phyloP scores from a whole-genome alignment of 768 basidiomycete genomes.

The Atractiella rhizophila region DNA sequence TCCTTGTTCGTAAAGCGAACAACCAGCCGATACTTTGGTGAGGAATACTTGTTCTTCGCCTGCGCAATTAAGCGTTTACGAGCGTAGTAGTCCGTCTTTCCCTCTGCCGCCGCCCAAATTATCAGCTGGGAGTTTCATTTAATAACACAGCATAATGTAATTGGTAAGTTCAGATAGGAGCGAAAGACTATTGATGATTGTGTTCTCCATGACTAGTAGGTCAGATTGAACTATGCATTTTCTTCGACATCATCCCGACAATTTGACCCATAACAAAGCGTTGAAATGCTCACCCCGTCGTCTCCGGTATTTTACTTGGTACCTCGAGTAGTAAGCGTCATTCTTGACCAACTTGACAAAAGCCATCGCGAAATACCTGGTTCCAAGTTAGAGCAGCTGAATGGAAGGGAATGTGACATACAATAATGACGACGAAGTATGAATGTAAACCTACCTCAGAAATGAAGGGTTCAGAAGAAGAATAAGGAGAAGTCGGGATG shows the following conservation, averaged over 20 bases:
- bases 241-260: constrained; percentile 6
- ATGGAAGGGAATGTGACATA: no score
- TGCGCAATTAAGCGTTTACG: constrained; percentile 89
- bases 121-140: not conserved
- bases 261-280: not conserved
- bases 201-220: not conserved
- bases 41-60: constrained; percentile 99
- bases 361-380: constrained; percentile 37
- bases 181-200: constrained; percentile 8
- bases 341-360: constrained; percentile 96
- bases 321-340: constrained; percentile 40
- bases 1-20: constrained; percentile 97
- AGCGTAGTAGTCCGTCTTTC: constrained; percentile 98
- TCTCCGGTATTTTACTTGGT: constrained; percentile 95
- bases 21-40: constrained; percentile 92
- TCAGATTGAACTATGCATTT: constrained; percentile 10
- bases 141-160: no score
- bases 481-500: no score
- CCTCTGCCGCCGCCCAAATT: constrained; percentile 30
- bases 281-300: constrained; percentile 22
- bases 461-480: no score
- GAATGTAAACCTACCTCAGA: no score
- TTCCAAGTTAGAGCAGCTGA: no score
- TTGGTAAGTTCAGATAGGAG: constrained; percentile 10
- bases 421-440: no score